Base-by-base conservation (phyloP, 495 filamentous ascomycete species). In the Penicillium fimorum region DNA sequence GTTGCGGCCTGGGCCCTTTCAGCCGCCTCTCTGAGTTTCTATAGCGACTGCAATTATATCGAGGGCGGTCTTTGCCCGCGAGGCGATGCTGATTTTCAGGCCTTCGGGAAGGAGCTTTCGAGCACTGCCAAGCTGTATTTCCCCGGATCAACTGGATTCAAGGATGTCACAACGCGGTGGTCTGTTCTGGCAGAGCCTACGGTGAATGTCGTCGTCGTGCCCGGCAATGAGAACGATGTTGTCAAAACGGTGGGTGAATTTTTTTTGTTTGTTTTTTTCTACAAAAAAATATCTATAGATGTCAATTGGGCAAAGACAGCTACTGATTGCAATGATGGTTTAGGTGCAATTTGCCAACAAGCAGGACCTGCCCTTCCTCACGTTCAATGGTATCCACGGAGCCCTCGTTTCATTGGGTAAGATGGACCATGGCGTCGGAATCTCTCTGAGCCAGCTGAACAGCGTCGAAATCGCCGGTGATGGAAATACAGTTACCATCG, bases 141-240 rank as follows among this genome's bases (percentile, higher is more conserved):
- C 35, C 77, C 76, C 6, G 70, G 70, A 4, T 74, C 77, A 18
- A 63, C 50, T 17, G 68, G 64, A 8, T 84, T 78, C 59, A 42
- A 59, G 1, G 55, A 61, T 17, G 65, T 69, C n/a, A 76, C 75
- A 6, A 64, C 65, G 12, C 74, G 82, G 40, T 83, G 77, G 74
- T 73, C 68, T 18, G 56, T 61, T 24, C 45, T 71, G 8, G 65
- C 65, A 5, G 53, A 62, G n/a, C 80, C 83, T 3, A 67, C 53
- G 15, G 67, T 76, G 13, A 75, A 74, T 20, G 50, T 80, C n/a
- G 74, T 79, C 13, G 73, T 84, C 3, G 71, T 76, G 11, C 76
- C 77, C 7, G 74, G 64, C 15, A 75, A 70, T 6, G 81, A 81
- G 56, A 65, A 76, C 17, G 83, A 86, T 58, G 74, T 86, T 24